Base-by-base conservation (phyloP, 2,329 filamentous ascomycete species). In the Aschersonia sp. region DNA sequence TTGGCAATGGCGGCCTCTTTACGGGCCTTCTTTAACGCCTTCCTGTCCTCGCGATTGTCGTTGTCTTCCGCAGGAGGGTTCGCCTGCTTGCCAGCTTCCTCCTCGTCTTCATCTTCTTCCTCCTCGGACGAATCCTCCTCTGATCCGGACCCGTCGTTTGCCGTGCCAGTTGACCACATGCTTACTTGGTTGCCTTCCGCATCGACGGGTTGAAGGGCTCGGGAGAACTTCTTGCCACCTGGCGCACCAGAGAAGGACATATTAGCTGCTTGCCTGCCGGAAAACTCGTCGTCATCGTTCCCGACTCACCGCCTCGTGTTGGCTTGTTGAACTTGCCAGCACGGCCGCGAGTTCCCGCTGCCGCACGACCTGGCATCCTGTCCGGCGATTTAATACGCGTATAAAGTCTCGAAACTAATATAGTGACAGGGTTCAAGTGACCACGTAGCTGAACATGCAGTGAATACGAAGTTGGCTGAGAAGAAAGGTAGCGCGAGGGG, bases 171-270 rank as follows among this genome's bases (percentile, higher is more conserved):
- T 62, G 77, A 81, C 86, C 91, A 95, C 77, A 95, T 91, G 73
- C 84, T 82, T 53, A 91, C 74, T 56, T 87, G 81, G 60, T 92
- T 92, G 57, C 91, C 92, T 61, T 97, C 86, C 56, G 82, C 82
- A 60, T 96, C 89, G 59, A 92, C 70, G 28, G 89, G 89, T 65
- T 86, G 82, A 44, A 97, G 80, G 64, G 96, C 83, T 55, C 88
- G 84, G 55, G 89, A 96, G 71, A 94, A 98, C 61, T 94, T 84
- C 69, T 96, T 95, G 61, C 92, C 92, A 53, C 89, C 89, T 95
- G 54, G 30, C 31, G 35, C 40, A 10, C 31, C 31, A 29, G 9
- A 28, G 10, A 9, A 38, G 44, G 1, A 40, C 20, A 6, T 45
- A 28, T 30, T 28, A 9, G 30, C 9, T 9, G 31, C 7, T 40